Evolutionary conservation across 208 protist genomes (phyloP), one percentile per base, ranked within the genome.

Genomic region (Crithidia bombi): DNA sequence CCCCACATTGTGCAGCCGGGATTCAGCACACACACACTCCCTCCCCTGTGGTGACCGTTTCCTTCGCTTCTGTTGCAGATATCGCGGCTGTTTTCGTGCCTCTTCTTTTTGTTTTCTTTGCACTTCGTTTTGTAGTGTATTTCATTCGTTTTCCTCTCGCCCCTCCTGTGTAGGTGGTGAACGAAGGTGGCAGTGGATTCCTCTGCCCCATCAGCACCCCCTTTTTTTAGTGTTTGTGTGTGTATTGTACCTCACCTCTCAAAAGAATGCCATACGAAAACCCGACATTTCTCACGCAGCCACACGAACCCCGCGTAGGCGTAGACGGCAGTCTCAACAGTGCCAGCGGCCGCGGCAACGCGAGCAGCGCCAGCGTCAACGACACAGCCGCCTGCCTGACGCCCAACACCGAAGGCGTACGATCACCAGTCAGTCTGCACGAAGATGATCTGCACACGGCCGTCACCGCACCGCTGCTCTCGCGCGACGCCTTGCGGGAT

Each of bases 361-460:
- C 35, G 12, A 63, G 12, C 57, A 32, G 3, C 25, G 25, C 17
- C 30, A 28, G 5, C 39, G 5, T 49, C 39, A 39, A 62, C 32
- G 56, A 14, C 38, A 43, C 38, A n/a, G n/a, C n/a, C 25, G 6
- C 25, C 7, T 23, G 49, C 38, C 56, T 3, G 38, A 62, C 25
- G 4, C 25, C 17, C 3, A n/a, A 49, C 56, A 49, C 38, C 5
- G 56, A 62, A 39, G 56, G 49, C 25, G 21, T 35, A 14, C 39
- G 38, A 1, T 62, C 39, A 5, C 39, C 56, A 11, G 39, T 62
- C 23, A 62, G 25, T 12, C 25, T 21, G 12, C 56, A 17, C n/a
- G 56, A 62, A 5, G 56, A 46, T 2, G 56, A 62, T 39, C 56
- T 62, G 30, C 38, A 62, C 39, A 49, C 56, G 5, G 56, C 56